These are phyloP conservation scores for Claviceps spartinae DNA, from an alignment of 2,329 filamentous ascomycete species.

Conservation along the genomic window DNA sequence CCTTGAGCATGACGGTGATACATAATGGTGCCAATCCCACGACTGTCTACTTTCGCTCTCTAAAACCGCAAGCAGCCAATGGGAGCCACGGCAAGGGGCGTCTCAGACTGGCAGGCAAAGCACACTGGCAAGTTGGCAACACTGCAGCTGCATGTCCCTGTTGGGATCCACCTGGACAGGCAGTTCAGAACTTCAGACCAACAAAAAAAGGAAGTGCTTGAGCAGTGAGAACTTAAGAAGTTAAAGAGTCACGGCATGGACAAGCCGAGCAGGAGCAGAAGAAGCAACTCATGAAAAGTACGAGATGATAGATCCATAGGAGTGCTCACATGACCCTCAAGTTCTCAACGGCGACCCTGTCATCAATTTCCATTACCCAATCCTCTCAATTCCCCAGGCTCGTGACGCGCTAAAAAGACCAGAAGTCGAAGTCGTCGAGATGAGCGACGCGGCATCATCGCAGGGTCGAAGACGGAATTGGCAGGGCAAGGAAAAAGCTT, in stretches of 20 bases:
- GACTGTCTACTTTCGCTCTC: not conserved
- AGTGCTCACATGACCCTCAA: conserved; percentile 8
- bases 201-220: not conserved
- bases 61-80: not conserved
- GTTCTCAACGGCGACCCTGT: not conserved
- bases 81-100: not conserved
- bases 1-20: not conserved
- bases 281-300: not conserved
- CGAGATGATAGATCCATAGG: not conserved
- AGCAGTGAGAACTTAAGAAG: not conserved
- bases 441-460: no score
- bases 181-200: not conserved
- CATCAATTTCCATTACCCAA: conserved; percentile 10
- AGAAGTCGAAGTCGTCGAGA: not conserved
- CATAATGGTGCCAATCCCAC: not conserved
- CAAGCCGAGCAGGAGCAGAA: not conserved
- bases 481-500: no score
- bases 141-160: not conserved
- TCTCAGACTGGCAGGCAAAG: not conserved
- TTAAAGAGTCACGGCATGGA: not conserved
- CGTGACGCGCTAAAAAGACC: conserved; percentile 2
- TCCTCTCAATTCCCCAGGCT: not conserved
- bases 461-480: no score
- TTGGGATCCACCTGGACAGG: not conserved
- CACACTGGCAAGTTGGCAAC: not conserved